Percentiles rank a stretch among this genome's conserved stretches.
phyloP scores from a whole-genome alignment of 1,139 yeast genomes.

The Pichia sp. region DNA sequence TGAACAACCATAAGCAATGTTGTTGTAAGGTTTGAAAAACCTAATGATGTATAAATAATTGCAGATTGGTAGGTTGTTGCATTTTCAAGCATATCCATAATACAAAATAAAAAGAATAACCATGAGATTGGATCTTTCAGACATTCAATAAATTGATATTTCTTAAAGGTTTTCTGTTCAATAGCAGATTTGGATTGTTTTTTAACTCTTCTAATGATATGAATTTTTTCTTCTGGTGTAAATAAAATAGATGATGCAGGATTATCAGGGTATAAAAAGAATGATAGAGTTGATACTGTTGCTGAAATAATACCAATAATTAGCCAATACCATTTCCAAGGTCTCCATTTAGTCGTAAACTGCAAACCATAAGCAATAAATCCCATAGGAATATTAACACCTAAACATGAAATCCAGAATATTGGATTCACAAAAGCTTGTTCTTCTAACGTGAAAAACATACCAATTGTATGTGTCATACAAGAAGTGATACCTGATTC shows the following conservation, averaged over 20 bases:
- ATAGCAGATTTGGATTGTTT: conserved; percentile 32
- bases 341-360: conserved; percentile 20
- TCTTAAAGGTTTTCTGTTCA: conserved; percentile 33
- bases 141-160: conserved; percentile 33
- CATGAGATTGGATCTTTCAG: conserved; percentile 36
- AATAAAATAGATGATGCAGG: conserved; percentile 31
- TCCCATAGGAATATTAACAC: conserved; percentile 33
- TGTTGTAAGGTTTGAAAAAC: conserved; percentile 36
- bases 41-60: conserved; percentile 30
- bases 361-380: conserved; percentile 34
- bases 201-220: conserved; percentile 32
- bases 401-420: conserved; percentile 32
- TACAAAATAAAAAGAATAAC: conserved; percentile 31
- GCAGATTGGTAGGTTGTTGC: conserved; percentile 36
- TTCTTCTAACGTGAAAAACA: conserved; percentile 31
- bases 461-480: conserved; percentile 31
- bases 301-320: conserved; percentile 33
- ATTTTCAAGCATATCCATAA: conserved; percentile 35
- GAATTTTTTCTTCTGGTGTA: conserved; percentile 31
- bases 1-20: conserved; percentile 41
- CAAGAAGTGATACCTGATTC: conserved; percentile 32
- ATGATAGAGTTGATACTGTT: conserved; percentile 25
- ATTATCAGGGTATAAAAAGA: conserved; percentile 31
- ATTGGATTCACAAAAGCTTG: conserved; percentile 32
- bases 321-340: conserved; percentile 33